A percentile compares a stretch with the other conserved stretches of the same genome.
These are phyloP conservation scores for Bipolaris bicolor DNA, from an alignment of 2,329 filamentous ascomycete species.

Conservation along the genomic window DNA sequence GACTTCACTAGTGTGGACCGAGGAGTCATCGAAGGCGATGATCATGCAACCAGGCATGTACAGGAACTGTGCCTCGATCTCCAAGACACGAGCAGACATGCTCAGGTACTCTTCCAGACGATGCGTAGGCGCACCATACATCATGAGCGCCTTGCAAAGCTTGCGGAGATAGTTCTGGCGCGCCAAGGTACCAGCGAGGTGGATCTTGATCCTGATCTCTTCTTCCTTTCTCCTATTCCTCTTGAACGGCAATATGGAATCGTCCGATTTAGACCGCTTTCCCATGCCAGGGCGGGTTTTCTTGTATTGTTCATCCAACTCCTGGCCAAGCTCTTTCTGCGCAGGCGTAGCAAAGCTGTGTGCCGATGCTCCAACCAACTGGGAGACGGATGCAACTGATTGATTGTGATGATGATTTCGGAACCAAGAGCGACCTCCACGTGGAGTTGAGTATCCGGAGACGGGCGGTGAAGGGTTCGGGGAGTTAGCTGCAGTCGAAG, in stretches of 20 bases:
- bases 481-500: constrained; percentile 46
- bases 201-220: constrained; percentile 64
- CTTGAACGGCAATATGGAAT: constrained; percentile 47
- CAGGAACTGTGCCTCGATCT: constrained; percentile 86
- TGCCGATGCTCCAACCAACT: constrained; percentile 53
- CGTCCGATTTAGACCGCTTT: constrained; percentile 46
- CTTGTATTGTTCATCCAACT: constrained; percentile 51
- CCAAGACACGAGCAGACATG: constrained; percentile 86
- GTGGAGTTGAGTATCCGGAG: constrained; percentile 53
- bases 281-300: constrained; percentile 46
- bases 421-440: constrained; percentile 47
- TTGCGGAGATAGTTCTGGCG: constrained; percentile 84
- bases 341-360: constrained; percentile 51
- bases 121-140: constrained; percentile 88
- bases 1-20: constrained; percentile 79
- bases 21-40: constrained; percentile 80
- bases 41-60: constrained; percentile 95
- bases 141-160: constrained; percentile 85
- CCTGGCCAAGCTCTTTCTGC: constrained; percentile 50
- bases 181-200: constrained; percentile 72
- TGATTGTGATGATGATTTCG: constrained; percentile 40
- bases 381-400: constrained; percentile 52
- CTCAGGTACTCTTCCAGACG: constrained; percentile 89
- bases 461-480: constrained; percentile 49
- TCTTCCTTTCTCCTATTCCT: constrained; percentile 52